Conservation (phyloP, 306 rosid genomes). For the Sindora glabra region DNA sequence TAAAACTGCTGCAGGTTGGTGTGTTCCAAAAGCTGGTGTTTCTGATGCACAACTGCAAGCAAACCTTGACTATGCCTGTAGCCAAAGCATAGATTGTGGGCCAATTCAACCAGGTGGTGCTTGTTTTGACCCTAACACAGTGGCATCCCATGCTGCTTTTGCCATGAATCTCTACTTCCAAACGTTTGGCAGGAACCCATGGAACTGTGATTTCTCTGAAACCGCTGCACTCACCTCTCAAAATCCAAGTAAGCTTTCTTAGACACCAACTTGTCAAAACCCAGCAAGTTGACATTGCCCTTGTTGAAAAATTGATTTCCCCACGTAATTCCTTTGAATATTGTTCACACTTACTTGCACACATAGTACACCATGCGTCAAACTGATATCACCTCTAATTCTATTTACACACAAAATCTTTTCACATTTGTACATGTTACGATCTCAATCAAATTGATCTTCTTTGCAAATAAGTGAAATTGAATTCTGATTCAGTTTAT, state of each 20-base stretch:
- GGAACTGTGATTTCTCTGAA: conserved; percentile 91
- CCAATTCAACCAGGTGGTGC: conserved; percentile 70
- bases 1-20: conserved; percentile 45
- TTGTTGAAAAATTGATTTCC: not conserved
- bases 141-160: conserved; percentile 67
- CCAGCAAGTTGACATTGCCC: too few species aligned
- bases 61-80: conserved; percentile 63
- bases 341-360: too few species aligned
- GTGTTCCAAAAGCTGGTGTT: conserved; percentile 58
- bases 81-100: conserved; percentile 57
- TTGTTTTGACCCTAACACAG: conserved; percentile 72
- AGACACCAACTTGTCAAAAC: too few species aligned
- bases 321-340: too few species aligned
- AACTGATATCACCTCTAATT: too few species aligned
- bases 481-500: too few species aligned
- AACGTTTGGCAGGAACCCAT: conserved; percentile 33
- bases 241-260: conserved; percentile 70
- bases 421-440: too few species aligned
- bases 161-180: conserved; percentile 95
- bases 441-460: too few species aligned
- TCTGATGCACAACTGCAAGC: conserved; percentile 61
- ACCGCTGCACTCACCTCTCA: conserved; percentile 64
- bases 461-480: too few species aligned
- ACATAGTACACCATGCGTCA: too few species aligned
- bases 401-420: too few species aligned